A percentile compares a stretch with the other conserved stretches of the same genome.
Conservation (phyloP, 2,329 filamentous ascomycete species). For the Hypocrella siamensis region DNA sequence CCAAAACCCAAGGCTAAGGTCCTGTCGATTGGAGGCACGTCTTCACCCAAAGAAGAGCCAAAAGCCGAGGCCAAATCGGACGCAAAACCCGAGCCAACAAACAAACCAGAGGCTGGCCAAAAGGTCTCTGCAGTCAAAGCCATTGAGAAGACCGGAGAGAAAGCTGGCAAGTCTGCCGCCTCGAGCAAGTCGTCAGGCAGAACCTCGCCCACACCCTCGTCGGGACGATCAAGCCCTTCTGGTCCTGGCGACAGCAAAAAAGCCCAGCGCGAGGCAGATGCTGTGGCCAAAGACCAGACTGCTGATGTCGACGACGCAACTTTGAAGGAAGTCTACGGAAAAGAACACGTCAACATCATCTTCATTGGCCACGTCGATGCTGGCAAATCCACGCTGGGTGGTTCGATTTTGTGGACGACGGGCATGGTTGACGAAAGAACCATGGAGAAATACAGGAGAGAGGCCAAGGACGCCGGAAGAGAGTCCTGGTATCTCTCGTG, state of each 20-base stretch:
- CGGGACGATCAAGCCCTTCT: slow-evolving; percentile 71
- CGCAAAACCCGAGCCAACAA: slow-evolving; percentile 29
- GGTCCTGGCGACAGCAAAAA: slow-evolving; percentile 33
- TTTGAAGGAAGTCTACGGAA: slow-evolving; percentile 89
- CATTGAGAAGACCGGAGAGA: slow-evolving; percentile 77
- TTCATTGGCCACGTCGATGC: slow-evolving; percentile 98
- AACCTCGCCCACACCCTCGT: slow-evolving; percentile 67
- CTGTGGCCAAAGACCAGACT: slow-evolving; percentile 68
- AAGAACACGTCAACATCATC: slow-evolving; percentile 85
- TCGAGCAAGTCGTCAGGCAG: slow-evolving; percentile 43
- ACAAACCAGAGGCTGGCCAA: slow-evolving; percentile 52
- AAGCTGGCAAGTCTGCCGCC: slow-evolving; percentile 20
- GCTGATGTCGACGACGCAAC: slow-evolving; percentile 58
- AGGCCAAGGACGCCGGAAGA: slow-evolving; percentile 89
- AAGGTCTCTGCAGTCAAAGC: slow-evolving; percentile 82
- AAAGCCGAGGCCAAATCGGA: slow-evolving; percentile 31
- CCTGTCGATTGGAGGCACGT: slow-evolving; percentile 23
- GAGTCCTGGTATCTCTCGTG: slow-evolving; percentile 99
- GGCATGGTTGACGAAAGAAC: slow-evolving; percentile 99
- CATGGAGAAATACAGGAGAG: slow-evolving; percentile 93
- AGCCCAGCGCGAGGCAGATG: slow-evolving; percentile 53
- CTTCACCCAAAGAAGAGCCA: slow-evolving; percentile 18
- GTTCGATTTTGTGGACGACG: slow-evolving; percentile 80
- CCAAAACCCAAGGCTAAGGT: slow-evolving; percentile 37
- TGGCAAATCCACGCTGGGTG: slow-evolving; percentile 91